phyloP scores from a whole-genome alignment of 371 early-diverging fungal genomes.

The Catenaria anguillulae region DNA sequence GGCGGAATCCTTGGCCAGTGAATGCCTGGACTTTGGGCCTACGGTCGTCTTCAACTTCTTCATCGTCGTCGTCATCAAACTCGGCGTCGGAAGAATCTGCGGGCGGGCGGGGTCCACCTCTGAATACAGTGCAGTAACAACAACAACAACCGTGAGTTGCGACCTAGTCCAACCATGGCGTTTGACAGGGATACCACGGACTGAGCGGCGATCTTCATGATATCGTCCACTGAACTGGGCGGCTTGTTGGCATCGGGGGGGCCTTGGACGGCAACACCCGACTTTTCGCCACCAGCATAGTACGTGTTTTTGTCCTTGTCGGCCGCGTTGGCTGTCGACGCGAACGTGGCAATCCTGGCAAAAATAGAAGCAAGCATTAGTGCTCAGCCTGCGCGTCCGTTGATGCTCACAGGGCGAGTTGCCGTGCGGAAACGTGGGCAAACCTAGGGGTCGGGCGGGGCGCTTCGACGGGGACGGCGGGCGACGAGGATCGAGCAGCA shows the following conservation, averaged over 20 bases:
- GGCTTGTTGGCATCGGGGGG: conserved; percentile 37
- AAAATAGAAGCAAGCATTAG: background rate
- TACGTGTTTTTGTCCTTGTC: conserved; percentile 7
- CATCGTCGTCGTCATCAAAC: conserved; percentile 11
- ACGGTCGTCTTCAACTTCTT: conserved; percentile 9
- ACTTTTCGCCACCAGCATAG: conserved; percentile 7
- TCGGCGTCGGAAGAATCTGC: background rate
- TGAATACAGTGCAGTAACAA: too few species aligned
- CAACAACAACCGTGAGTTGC: too few species aligned
- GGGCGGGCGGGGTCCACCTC: background rate
- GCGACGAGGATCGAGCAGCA: background rate
- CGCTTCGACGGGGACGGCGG: too few species aligned
- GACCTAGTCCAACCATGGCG: too few species aligned
- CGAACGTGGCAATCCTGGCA: conserved; percentile 7
- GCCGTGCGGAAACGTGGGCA: too few species aligned
- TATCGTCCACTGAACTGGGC: conserved; percentile 46
- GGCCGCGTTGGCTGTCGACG: background rate
- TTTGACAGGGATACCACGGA: conserved; percentile 18
- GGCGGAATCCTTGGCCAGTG: conserved; percentile 24
- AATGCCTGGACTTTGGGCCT: conserved; percentile 33
- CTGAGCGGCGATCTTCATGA: conserved; percentile 65
- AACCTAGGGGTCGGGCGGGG: too few species aligned
- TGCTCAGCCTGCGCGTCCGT: background rate
- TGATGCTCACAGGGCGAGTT: too few species aligned
- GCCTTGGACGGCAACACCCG: conserved; percentile 51